Base-by-base conservation (phyloP, 1,284 basidiomycete species). In the Apiotrichum veenhuisii region DNA sequence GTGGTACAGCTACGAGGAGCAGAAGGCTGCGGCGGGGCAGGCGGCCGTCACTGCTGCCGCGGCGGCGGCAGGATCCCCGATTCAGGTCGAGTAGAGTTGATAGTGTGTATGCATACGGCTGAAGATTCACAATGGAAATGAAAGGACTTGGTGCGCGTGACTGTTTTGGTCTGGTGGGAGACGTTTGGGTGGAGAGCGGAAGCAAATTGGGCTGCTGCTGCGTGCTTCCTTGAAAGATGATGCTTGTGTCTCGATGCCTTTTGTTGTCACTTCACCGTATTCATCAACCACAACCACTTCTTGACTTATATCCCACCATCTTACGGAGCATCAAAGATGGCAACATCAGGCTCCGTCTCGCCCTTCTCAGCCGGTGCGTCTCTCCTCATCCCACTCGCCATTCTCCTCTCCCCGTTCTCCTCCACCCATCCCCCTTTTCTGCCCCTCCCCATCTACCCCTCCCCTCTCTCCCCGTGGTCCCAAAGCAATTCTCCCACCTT, bases 1-100 rank as follows among this genome's bases (percentile, higher is more conserved):
- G 53, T 78, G 76, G 76, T 78, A 78, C 69, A 65, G 74, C 61
- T 78, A 77, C 64, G 70, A 76, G 55, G 68, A 63, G 53, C 73
- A 76, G 70, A 77, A 77, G 70, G 68, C n/a, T n/a, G n/a, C 66
- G 66, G n/a, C 37, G 23, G 69, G 65, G 12, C 65, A 57, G 22
- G 57, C 65, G 27, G 69, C 65, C 36, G 59, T 58, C 4, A 51
- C 53, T 15, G 57, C 50, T 17, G 61, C 51, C 33, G 61, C 58
- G 58, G 38, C 63, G 8, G 46, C 20, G 11, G 55, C 65, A 43
- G 46, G 46, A 20, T 34, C 46, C 38, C 66, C 68, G 17, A 75
- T 74, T 59, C 72, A 68, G 30, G 46, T 48, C 34, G 46, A 48
- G 46, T 75, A 18, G 73, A 74, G 59, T 59, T 57, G 63, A 59